phyloP scores from a whole-genome alignment of 768 basidiomycete genomes.

The Lentinula aciculospora region DNA sequence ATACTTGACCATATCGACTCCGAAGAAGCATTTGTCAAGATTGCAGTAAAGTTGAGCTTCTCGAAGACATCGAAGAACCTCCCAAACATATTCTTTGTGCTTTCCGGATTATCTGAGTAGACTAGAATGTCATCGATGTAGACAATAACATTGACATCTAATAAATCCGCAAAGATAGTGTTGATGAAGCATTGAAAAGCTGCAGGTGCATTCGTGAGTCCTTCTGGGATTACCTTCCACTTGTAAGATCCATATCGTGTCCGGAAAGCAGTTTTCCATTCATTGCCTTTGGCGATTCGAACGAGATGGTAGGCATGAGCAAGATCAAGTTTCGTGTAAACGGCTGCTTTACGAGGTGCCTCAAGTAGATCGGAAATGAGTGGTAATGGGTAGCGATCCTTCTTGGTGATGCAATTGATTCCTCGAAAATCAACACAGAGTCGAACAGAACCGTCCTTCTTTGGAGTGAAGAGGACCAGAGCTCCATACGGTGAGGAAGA shows the following conservation, averaged over 20 bases:
- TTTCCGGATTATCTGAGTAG: conserved; percentile 24
- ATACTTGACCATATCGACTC: conserved; percentile 29
- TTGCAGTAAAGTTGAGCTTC: conserved; percentile 24
- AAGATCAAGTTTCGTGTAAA: no score
- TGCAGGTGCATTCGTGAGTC: conserved; percentile 33
- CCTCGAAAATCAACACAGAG: conserved; percentile 12
- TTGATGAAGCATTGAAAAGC: conserved; percentile 38
- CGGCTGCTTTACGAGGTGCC: no score
- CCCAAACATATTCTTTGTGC: conserved; percentile 24
- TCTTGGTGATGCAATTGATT: conserved; percentile 24
- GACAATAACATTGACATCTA: conserved; percentile 33
- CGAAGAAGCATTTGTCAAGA: conserved; percentile 33
- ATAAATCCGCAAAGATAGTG: conserved; percentile 27
- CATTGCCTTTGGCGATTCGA: no score
- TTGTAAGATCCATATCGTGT: conserved; percentile 23
- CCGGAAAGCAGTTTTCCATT: no score
- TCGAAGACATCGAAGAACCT: conserved; percentile 25
- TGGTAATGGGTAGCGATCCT: conserved; percentile 23
- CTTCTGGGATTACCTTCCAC: conserved; percentile 30
- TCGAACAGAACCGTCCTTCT: background rate
- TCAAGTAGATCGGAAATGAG: conserved; percentile 20
- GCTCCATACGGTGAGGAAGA: no score
- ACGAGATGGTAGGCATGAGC: no score
- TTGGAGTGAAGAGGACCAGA: no score
- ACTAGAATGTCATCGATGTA: conserved; percentile 42